Evolutionary conservation across 2,329 filamentous ascomycete genomes (phyloP).

Genomic region (Fusarium sp.): DNA sequence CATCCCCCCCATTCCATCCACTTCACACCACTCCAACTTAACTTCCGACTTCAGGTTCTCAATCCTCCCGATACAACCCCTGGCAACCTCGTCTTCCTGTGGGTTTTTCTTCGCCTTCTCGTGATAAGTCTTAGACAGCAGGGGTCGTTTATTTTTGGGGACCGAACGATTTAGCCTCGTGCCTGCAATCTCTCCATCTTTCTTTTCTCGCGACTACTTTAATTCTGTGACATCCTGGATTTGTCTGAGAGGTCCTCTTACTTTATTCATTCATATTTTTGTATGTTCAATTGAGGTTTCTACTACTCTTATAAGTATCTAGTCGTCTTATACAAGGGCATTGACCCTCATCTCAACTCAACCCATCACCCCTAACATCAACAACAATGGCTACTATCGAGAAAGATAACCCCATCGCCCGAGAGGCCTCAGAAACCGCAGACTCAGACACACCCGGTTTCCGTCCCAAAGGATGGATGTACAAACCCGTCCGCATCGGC

Average conservation of each 20-base stretch:
- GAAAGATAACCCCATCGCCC: slow-evolving; percentile 38
- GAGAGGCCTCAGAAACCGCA: slow-evolving; percentile 34
- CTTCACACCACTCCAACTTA: neutral
- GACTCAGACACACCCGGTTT: slow-evolving; percentile 21
- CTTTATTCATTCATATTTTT: slow-evolving; percentile 6
- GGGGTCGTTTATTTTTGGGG: slow-evolving; percentile 42
- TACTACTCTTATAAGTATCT: neutral
- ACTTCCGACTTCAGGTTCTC: slow-evolving; percentile 2
- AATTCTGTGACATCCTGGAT: slow-evolving; percentile 24
- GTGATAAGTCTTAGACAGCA: slow-evolving; percentile 20
- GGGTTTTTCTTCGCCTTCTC: slow-evolving; percentile 16
- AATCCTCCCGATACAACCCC: slow-evolving; percentile 19
- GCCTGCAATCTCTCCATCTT: slow-evolving; percentile 30
- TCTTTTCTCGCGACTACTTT: slow-evolving; percentile 32
- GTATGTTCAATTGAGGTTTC: neutral
- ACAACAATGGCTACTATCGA: slow-evolving; percentile 49
- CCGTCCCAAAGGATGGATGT: slow-evolving; percentile 73
- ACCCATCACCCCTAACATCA: neutral
- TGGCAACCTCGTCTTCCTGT: slow-evolving; percentile 7
- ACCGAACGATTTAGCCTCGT: slow-evolving; percentile 24
- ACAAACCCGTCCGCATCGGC: slow-evolving; percentile 70
- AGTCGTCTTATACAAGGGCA: slow-evolving; percentile 16
- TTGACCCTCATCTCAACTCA: slow-evolving; percentile 1
- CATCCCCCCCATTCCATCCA: slow-evolving; percentile 9
- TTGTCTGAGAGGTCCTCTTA: neutral